A percentile compares a stretch with the other conserved stretches of the same genome.
Evolutionary conservation across 768 basidiomycete genomes (phyloP).

Genomic region (Pleurotus giganteus): DNA sequence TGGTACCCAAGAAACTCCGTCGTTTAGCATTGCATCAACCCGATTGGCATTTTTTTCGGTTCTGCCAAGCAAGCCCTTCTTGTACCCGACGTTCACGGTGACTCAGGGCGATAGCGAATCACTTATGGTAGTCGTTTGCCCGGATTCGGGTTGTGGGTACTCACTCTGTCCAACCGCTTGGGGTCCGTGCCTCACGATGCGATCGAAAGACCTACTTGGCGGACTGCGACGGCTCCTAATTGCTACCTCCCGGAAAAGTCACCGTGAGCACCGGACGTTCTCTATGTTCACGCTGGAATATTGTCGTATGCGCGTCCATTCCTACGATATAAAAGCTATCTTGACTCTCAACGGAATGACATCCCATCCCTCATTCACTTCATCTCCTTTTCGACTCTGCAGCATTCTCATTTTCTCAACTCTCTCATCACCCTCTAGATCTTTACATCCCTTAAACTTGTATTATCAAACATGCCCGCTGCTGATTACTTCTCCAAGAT

Average conservation of each 20-base stretch:
- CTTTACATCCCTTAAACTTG: neutral
- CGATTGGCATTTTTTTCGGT: neutral
- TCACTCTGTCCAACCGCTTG: neutral
- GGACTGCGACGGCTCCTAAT: neutral
- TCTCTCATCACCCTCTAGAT: neutral
- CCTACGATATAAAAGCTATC: neutral
- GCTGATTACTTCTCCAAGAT: constrained; percentile 8
- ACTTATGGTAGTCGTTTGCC: neutral
- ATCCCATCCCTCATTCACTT: constrained; percentile 5
- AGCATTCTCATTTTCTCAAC: constrained; percentile 6
- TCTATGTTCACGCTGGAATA: neutral
- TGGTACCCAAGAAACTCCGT: neutral
- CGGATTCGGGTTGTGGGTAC: neutral
- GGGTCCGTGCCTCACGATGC: neutral
- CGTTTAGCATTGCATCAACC: neutral
- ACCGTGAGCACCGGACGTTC: neutral
- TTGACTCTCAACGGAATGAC: neutral
- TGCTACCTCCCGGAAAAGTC: neutral
- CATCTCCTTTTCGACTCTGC: neutral
- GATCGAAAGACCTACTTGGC: neutral
- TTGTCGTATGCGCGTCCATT: neutral
- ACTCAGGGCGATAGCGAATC: neutral
- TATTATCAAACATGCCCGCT: neutral
- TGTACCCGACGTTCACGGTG: neutral
- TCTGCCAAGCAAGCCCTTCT: neutral